phyloP scores from a whole-genome alignment of 2,329 filamentous ascomycete genomes.

The Karstenula rhodostoma region DNA sequence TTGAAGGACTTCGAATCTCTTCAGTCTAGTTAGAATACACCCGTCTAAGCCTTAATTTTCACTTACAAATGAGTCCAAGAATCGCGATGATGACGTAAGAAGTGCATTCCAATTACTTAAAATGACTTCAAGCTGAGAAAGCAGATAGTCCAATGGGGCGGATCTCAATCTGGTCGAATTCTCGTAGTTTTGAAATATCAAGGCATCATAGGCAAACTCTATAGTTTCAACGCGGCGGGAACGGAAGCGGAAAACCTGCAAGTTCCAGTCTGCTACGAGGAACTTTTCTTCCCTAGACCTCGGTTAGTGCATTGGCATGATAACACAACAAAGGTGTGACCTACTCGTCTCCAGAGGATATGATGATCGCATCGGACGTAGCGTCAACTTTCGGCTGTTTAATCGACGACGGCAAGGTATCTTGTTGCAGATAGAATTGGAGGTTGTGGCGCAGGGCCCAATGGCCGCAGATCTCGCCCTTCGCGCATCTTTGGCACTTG shows the following conservation, averaged over 20 bases:
- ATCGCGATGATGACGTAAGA: neutral
- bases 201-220: constrained; percentile 6
- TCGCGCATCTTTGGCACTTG: constrained; percentile 6
- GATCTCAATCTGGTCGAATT: constrained; percentile 5
- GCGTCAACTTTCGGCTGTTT: constrained; percentile 3
- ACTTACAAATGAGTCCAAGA: neutral
- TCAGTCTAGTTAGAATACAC: constrained; percentile 1
- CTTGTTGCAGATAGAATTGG: constrained; percentile 1
- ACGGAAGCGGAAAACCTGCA: constrained; percentile 11
- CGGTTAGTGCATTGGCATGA: no score
- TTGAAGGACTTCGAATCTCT: constrained; percentile 10
- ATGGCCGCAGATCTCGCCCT: constrained; percentile 4
- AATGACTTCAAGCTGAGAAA: constrained; percentile 8
- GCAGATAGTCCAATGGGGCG: constrained; percentile 10
- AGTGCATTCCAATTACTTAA: constrained; percentile 9
- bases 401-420: constrained; percentile 5
- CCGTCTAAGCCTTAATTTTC: neutral
- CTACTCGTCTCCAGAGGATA: neutral
- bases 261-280: constrained; percentile 2
- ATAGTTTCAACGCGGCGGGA: constrained; percentile 8
- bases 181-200: constrained; percentile 9
- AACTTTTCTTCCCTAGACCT: neutral
- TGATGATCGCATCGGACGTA: constrained; percentile 1
- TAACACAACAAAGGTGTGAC: neutral
- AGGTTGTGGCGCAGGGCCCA: constrained; percentile 2